Evolutionary conservation across 805 yeast genomes (phyloP), one percentile per base, ranked within the genome.

Genomic region (Yamadazyma nakazawae): DNA sequence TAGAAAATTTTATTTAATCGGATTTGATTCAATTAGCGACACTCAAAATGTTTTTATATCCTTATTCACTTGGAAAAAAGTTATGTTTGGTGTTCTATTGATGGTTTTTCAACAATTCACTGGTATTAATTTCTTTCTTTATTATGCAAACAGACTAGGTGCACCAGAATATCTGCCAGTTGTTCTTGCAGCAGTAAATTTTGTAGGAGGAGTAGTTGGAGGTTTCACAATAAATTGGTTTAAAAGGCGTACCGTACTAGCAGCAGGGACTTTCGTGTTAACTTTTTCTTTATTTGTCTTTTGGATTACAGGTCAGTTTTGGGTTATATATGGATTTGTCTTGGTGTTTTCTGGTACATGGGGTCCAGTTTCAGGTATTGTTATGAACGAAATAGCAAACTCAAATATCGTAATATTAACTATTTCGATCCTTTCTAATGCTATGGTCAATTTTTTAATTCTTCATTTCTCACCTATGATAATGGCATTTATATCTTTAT

Each of bases 31-130:
- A 3, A 18, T 26, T 8, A 26, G 21, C 4, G 31, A 18, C 12
- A 8, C 18, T 10, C 32, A 16, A 12, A 12, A 2, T n/a, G 16
- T 12, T 7, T 25, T 7, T 13, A 13, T 19, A 16, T 18, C 30
- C 4, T 11, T 19, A 12, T 51, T 47, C 28, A 31, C 34, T 17
- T 50, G 45, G 40, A 40, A 40, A 17, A 48, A 50, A 40, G 32
- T 55, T n/a, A n/a, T 48, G 1, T 45, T 45, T 24, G 60, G 68
- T 49, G 57, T 63, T 21, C 17, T 45, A 3, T 40, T 66, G 16
- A 60, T 62, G 66, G 50, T 56, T n/a, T 58, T 63, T 41, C 71
- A 65, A 54, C 72, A 66, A 45, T 53, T 65, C 31, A 60, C 69
- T 2, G 71, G 70, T 2, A 65, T 63, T 18, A 63, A 62, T 40